Evolutionary conservation across 164 flowering plant species (phyloP).

Genomic region (Tinospora cordifolia): DNA sequence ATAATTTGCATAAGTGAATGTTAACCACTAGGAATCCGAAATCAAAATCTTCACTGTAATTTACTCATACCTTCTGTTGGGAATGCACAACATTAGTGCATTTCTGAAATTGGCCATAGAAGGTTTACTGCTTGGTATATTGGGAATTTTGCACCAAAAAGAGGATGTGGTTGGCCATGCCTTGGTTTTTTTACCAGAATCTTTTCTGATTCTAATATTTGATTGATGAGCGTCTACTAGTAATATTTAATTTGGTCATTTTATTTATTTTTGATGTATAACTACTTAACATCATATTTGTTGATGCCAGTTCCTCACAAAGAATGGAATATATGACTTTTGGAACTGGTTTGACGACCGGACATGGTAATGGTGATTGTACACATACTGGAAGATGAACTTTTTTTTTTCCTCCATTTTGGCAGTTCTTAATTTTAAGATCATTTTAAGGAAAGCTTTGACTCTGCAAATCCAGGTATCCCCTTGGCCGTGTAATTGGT

Average conservation of each 20-base stretch:
- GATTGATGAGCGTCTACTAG: neutral
- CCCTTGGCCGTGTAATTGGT: slow-evolving; percentile 99
- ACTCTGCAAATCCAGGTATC: slow-evolving; percentile 55
- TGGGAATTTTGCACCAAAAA: neutral
- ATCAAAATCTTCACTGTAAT: no score
- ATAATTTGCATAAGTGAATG: no score
- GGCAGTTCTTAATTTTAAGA: neutral
- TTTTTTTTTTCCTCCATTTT: neutral
- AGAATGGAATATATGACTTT: slow-evolving; percentile 94
- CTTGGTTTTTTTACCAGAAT: neutral
- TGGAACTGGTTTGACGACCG: slow-evolving; percentile 99
- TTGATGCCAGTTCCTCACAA: slow-evolving; percentile 71
- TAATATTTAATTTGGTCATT: neutral
- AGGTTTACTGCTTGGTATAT: neutral
- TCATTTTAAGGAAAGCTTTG: neutral
- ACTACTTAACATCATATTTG: slow-evolving; percentile 13
- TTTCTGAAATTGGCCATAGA: neutral
- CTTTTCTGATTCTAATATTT: neutral
- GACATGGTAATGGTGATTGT: slow-evolving; percentile 63
- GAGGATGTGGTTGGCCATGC: neutral
- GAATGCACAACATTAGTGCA: no score
- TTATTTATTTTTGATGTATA: neutral
- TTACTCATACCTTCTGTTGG: neutral
- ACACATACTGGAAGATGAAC: neutral
- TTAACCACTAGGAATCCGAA: no score